Conservation (phyloP, 2,329 filamentous ascomycete genomes). For the Fusarium mangiferae region DNA sequence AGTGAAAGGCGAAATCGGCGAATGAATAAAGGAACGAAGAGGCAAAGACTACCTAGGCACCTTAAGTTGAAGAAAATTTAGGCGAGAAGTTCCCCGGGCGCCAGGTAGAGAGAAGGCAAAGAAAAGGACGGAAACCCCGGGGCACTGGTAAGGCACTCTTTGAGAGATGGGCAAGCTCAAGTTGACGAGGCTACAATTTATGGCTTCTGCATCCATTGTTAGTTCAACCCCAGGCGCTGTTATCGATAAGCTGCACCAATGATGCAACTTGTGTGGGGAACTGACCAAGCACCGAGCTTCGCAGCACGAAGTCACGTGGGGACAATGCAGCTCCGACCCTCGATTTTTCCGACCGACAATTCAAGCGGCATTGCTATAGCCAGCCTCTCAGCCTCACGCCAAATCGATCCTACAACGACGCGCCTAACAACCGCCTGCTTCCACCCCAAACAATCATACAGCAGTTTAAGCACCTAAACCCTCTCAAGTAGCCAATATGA, state of each 20-base stretch:
- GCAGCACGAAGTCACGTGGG: constrained; percentile 35
- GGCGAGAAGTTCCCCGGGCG: constrained; percentile 18
- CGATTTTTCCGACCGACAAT: constrained; percentile 49
- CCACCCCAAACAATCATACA: constrained; percentile 1
- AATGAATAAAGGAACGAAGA: background rate
- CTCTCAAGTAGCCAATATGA: constrained; percentile 72
- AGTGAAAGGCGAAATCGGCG: constrained; percentile 2
- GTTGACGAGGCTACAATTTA: constrained; percentile 42
- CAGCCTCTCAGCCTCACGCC: constrained; percentile 47
- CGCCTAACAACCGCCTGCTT: constrained; percentile 26
- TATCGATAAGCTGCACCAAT: constrained; percentile 40
- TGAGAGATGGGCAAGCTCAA: constrained; percentile 40
- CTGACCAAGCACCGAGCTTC: background rate
- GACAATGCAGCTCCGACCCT: constrained; percentile 33
- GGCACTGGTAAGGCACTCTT: constrained; percentile 26
- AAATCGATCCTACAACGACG: constrained; percentile 36
- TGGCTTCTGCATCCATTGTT: constrained; percentile 25
- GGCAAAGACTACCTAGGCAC: background rate
- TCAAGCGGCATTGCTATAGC: constrained; percentile 35
- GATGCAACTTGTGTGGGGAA: constrained; percentile 9
- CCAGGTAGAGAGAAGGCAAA: constrained; percentile 17
- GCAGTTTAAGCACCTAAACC: constrained; percentile 8
- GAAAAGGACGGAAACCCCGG: constrained; percentile 21
- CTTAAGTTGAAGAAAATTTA: background rate
- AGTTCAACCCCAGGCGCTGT: constrained; percentile 18